Conservation (phyloP, 345 rosid genomes). For the Arabidopsis arenosa region DNA sequence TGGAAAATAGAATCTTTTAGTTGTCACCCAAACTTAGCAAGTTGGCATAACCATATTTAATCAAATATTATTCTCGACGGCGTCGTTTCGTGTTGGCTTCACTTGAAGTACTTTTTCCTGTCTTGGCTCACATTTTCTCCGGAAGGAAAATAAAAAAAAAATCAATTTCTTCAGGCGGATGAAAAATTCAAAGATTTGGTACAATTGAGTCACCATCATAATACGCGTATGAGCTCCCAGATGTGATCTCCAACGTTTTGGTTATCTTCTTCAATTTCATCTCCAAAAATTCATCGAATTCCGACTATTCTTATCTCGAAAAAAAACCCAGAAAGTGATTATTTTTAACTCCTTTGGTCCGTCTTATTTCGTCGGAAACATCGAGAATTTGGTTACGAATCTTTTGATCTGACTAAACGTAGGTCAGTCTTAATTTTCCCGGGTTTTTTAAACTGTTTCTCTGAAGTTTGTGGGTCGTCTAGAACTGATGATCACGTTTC, state of each 20-base stretch:
- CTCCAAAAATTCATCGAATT: background rate
- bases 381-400: constrained; percentile 12
- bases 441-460: too few species aligned
- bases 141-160: background rate
- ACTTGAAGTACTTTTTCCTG: background rate
- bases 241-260: constrained; percentile 10
- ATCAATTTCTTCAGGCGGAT: constrained; percentile 25
- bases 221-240: constrained; percentile 10
- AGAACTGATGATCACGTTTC: constrained; percentile 14
- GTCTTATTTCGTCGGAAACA: constrained; percentile 17
- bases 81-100: constrained; percentile 26
- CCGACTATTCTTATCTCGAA: too few species aligned
- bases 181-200: constrained; percentile 38
- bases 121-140: background rate
- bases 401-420: constrained; percentile 17
- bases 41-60: constrained; percentile 8
- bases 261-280: background rate
- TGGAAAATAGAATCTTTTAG: background rate
- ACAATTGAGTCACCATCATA: constrained; percentile 7
- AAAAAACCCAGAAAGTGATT: too few species aligned
- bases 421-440: constrained; percentile 12
- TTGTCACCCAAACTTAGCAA: constrained; percentile 16
- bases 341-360: background rate
- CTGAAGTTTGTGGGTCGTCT: background rate
- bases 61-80: constrained; percentile 16